phyloP scores from a whole-genome alignment of 2,329 filamentous ascomycete species.

The Pyrenochaeta sp. region DNA sequence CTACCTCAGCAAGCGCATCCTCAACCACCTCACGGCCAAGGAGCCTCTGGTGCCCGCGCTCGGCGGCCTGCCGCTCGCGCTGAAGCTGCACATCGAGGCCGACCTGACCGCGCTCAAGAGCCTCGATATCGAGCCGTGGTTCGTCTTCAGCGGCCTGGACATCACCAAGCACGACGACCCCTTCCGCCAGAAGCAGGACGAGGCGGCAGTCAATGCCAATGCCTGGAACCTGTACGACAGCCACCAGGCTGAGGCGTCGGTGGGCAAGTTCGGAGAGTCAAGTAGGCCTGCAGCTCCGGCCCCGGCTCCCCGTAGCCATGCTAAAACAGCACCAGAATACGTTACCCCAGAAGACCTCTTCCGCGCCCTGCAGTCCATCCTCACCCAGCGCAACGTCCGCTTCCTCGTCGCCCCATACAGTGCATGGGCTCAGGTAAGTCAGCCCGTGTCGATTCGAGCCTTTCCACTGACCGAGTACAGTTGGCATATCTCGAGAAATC shows the following conservation, averaged over 20 bases:
- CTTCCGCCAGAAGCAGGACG: constrained; percentile 65
- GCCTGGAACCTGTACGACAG: constrained; percentile 90
- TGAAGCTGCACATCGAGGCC: constrained; percentile 76
- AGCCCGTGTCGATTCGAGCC: background rate
- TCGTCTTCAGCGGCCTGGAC: constrained; percentile 90
- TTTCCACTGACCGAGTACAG: constrained; percentile 53
- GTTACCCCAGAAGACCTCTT: constrained; percentile 71
- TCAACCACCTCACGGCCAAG: constrained; percentile 64
- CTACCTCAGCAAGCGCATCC: constrained; percentile 77
- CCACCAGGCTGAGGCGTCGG: constrained; percentile 79
- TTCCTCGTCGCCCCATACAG: constrained; percentile 88
- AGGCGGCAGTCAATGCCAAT: constrained; percentile 72
- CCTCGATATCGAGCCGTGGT: constrained; percentile 77
- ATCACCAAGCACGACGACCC: constrained; percentile 73
- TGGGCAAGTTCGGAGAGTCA: constrained; percentile 84
- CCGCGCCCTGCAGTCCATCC: constrained; percentile 76
- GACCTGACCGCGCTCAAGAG: constrained; percentile 77
- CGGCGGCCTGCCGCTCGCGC: constrained; percentile 82
- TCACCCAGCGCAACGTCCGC: constrained; percentile 72
- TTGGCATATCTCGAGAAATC: constrained; percentile 80
- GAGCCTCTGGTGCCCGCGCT: constrained; percentile 91
- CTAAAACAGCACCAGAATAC: constrained; percentile 63
- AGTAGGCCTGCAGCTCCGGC: too few relatives aligned
- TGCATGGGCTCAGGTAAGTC: constrained; percentile 79
- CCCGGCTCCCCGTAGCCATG: too few relatives aligned